Evolutionary conservation across 306 rosid genomes (phyloP).

Genomic region (Cucumis melo): DNA sequence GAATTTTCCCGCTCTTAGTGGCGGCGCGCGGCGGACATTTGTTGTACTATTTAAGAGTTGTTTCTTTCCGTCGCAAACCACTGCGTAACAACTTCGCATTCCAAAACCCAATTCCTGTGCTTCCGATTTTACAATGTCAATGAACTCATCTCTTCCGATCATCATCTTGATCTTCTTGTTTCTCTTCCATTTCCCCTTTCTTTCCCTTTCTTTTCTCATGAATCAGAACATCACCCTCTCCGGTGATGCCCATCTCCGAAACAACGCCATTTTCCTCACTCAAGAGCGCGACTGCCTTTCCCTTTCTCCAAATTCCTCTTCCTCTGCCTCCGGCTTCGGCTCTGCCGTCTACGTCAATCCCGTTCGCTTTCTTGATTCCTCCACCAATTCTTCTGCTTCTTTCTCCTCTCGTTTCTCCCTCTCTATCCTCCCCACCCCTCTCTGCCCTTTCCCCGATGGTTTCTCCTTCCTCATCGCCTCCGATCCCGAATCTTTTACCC

Average conservation of each 20-base stretch:
- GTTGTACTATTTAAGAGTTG: neutral
- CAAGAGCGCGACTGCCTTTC: conserved; percentile 30
- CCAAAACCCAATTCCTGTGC: neutral
- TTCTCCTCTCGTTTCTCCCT: conserved; percentile 56
- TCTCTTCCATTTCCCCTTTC: conserved; percentile 8
- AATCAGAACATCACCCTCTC: conserved; percentile 46
- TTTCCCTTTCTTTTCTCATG: conserved; percentile 20
- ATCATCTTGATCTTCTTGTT: conserved; percentile 17
- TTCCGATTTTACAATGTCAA: conserved; percentile 1
- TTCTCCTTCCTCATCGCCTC: conserved; percentile 49
- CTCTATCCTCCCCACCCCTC: conserved; percentile 37
- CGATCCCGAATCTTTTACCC: conserved; percentile 18
- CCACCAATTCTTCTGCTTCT: conserved; percentile 42
- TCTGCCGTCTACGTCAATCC: conserved; percentile 56
- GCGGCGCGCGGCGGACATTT: neutral
- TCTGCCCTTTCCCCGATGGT: conserved; percentile 54
- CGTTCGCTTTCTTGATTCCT: conserved; percentile 53
- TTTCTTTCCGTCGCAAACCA: neutral
- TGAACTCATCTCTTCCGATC: conserved; percentile 14
- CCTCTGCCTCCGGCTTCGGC: conserved; percentile 31
- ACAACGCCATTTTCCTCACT: conserved; percentile 48
- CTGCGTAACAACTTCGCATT: neutral
- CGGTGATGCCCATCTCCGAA: conserved; percentile 48
- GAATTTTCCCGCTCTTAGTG: too few species aligned
- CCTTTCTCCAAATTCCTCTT: conserved; percentile 10